Conservation (phyloP, 75 land plant species). For the Pinus albicaulis region DNA sequence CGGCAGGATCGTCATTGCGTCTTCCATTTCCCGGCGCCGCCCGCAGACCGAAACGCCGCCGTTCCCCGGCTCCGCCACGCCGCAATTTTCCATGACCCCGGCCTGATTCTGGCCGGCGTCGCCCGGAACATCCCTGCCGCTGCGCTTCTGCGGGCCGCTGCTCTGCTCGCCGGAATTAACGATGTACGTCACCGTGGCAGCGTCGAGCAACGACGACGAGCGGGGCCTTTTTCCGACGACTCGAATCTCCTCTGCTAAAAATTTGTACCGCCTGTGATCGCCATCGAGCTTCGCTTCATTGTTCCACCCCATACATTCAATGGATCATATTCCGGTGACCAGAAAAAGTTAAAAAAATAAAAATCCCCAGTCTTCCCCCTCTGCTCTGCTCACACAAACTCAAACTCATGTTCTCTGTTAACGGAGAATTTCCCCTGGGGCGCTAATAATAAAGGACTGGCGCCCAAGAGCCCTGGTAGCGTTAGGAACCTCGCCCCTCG, state of each 20-base stretch:
- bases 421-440: background rate
- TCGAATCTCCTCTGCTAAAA: background rate
- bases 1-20: constrained; percentile 54
- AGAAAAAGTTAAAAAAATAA: no score
- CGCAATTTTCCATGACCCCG: background rate
- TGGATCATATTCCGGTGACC: no score
- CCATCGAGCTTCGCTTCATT: no score
- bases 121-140: no score
- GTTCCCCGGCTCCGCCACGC: constrained; percentile 16
- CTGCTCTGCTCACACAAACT: background rate
- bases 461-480: no score
- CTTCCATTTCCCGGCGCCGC: constrained; percentile 83
- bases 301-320: no score
- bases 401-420: background rate
- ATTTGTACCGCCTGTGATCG: no score
- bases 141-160: background rate
- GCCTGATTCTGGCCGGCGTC: background rate
- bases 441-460: background rate
- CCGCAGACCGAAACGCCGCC: constrained; percentile 65
- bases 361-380: no score
- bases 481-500: background rate
- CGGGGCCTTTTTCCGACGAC: no score
- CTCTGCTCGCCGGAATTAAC: background rate
- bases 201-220: background rate
- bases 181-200: background rate